Evolutionary conservation across 441 rosid species (phyloP), one percentile per base, ranked within the genome.

Genomic region (Metrosideros polymorpha): DNA sequence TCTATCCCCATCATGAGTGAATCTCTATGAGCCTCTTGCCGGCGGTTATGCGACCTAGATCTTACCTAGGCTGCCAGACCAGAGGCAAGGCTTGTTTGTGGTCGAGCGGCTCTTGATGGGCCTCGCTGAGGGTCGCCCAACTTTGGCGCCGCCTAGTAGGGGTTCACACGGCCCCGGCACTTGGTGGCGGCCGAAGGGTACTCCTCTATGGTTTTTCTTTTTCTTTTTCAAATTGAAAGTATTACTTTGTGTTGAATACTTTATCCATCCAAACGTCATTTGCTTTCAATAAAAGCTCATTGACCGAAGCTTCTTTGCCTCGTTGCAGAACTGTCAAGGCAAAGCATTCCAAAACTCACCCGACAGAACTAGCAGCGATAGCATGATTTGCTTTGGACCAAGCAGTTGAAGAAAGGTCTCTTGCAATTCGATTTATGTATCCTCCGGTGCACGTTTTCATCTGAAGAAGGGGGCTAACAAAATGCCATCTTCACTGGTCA

Each of bases 61-160:
- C 71, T 59, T n/a, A n/a, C n/a, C n/a, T n/a, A n/a, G n/a, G n/a
- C n/a, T n/a, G n/a, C n/a, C n/a, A n/a, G n/a, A n/a, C n/a, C n/a
- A 12, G 1, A 1, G 52, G 3, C 15, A 50, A 50, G 6, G 5
- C 13, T 32, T 5, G 13, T 3, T 7, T 4, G 0, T 18, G 9
- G 24, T 32, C 1, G 13, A 63, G 24, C 2, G 0, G 19, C 14
- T 18, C 77, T 19, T 3, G 25, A 66, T 1, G 14, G 71, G 45
- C 4, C 14, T 19, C 0, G 7, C 24, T 10, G 22, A 19, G 45
- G 76, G 22, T 18, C 7, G 6, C 76, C 79, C 79, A 35, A 22
- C 27, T 9, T 63, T 9, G 76, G 43, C 8, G 76, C 39, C 9
- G 76, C 27, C 2, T 63, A 0, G 43, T 17, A 0, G 2, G 2